Evolutionary conservation across 108 stramenopile genomes (phyloP).

Genomic region (Aurantiochytrium sp.): DNA sequence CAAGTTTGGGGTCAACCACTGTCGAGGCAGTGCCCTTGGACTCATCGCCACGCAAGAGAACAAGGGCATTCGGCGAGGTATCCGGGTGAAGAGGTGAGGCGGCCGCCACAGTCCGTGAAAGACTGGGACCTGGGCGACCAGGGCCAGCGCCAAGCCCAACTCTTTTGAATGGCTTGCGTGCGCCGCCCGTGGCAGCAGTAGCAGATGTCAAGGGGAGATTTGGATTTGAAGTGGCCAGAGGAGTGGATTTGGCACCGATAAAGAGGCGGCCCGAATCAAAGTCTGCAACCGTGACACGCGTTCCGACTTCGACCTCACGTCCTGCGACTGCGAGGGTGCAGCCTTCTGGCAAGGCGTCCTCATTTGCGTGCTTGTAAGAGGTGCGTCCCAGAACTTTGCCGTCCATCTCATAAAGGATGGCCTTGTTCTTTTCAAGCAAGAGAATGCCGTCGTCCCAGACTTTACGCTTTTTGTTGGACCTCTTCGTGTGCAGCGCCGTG

Average conservation of each 20-base stretch:
- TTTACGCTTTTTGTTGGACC: slow-evolving; percentile 16
- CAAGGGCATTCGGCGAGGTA: background rate
- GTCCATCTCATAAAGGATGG: background rate
- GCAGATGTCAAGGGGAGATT: background rate
- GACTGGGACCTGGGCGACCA: background rate
- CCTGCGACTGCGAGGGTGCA: background rate
- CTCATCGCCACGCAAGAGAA: background rate
- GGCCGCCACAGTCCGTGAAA: background rate
- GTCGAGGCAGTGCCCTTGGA: background rate
- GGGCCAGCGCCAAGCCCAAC: background rate
- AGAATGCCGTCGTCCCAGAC: slow-evolving; percentile 26
- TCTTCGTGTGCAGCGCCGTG: slow-evolving; percentile 24
- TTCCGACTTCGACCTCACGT: background rate
- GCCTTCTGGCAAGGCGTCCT: background rate
- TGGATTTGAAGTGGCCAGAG: background rate
- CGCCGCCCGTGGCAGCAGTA: background rate
- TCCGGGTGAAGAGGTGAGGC: background rate
- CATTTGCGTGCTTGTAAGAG: background rate
- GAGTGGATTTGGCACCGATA: background rate
- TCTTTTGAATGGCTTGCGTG: background rate
- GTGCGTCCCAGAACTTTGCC: slow-evolving; percentile 5
- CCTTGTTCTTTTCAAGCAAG: background rate
- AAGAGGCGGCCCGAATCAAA: slow-evolving; percentile 18
- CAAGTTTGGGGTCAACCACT: slow-evolving; percentile 32
- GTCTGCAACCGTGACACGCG: background rate